Evolutionary conservation across 371 early-diverging fungal genomes (phyloP), one percentile per base, ranked within the genome.

Genomic region (Umbelopsis sp.): DNA sequence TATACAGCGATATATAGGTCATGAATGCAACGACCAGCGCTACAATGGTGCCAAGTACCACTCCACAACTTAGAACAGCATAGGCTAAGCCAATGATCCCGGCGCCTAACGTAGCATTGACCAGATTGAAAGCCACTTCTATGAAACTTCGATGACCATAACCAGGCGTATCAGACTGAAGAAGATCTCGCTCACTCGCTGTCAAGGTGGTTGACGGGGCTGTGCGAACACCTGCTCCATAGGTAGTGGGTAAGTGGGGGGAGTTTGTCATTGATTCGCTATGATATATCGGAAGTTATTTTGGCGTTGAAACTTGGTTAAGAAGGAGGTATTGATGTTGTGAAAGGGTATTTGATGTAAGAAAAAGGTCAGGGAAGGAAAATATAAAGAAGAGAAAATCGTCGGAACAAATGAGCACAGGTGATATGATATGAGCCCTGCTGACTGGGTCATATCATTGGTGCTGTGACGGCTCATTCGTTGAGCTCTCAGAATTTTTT

Each of bases 71-170:
- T 74, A 6, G 86, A 84, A 72, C 79, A 85, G 5, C 85, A 79
- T 44, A 87, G 63, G 10, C 85, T 83, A 62, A 6, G 16, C 74
- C 72, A 65, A 70, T 73, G 63, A 79, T 78, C 45, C 88, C 88
- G 32, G 88, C 87, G 4, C 88, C 88, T 2, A 87, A 84, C 8
- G 86, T 88, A 11, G 87, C 84, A 69, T 88, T 88, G 50, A 86
- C 84, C 16, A 88, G 74, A 69, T 84, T 86, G 70, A 86, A 81
- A 0, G 85, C 76, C 29, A 86, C 86, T 63, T 81, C 80, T 12
- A 75, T 16, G 65, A 65, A 66, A 50, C 70, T 70, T 0, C 80
- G 73, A 45, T 81, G 66, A 24, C 84, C 84, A 69, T 81, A 81
- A 25, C 84, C 84, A 25, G 84, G 84, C 16, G 77, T 68, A 62